Base-by-base conservation (phyloP, 1,284 basidiomycete genomes). In the Abortiporus biennis region DNA sequence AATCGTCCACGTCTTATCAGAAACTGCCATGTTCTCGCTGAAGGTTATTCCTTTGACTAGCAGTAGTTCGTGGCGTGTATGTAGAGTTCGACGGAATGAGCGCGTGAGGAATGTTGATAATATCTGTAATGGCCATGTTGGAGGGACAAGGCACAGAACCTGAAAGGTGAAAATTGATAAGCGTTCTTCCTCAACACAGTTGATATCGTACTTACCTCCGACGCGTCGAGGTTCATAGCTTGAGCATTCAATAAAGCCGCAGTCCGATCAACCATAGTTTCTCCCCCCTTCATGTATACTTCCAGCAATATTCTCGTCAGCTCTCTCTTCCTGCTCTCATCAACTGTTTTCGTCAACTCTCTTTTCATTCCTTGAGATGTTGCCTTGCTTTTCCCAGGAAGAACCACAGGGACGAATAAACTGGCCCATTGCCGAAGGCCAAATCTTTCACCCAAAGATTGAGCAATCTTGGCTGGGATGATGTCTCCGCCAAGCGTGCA, bases 91-190 rank as follows among this genome's bases (percentile, higher is more conserved):
- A 13, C 90, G 75, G 48, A 92, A 73, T 0, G 89, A 85, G 2
- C 90, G 80, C 9, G 78, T 64, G 40, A 94, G 70, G 68, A 93
- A 93, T 0, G 83, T 78, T 0, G 84, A 78, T 47, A 92, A 70
- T 4, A 77, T 64, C 17, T 72, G 68, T 3, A 94, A 64, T 0
- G 88, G 76, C 89, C 89, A 94, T 29, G 76, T 65, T 21, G 75
- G 59, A 1, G 92, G 91, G 16, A 93, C 72, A 13, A 80, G 65
- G 1, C 78, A 66, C 13, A 92, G 68, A 23, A 88, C 77, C 85
- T 91, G 47, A 24, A 32, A 36, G 15, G 19, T 36, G 21, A 19
- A 25, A 32, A 1, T 16, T 32, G 9, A 8, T 0, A 5, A 20
- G 4, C 13, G 23, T 17, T 8, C 36, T 36, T 15, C 37, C 33